phyloP scores from a whole-genome alignment of 208 protist species.

The Jaenimonas drosophilae region DNA sequence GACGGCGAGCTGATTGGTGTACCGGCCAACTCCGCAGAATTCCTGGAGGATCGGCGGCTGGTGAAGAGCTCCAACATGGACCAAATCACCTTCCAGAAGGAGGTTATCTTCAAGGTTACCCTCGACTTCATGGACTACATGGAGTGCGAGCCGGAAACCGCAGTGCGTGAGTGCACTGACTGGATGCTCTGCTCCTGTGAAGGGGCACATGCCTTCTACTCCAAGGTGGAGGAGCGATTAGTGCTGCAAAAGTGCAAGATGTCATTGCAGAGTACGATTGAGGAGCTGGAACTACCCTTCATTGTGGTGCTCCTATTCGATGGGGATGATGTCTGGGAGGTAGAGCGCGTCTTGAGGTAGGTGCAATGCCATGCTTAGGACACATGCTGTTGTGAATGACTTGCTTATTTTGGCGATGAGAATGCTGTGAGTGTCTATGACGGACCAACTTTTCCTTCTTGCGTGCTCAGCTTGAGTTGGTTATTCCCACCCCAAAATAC shows the following conservation, averaged over 20 bases:
- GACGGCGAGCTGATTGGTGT: constrained; percentile 17
- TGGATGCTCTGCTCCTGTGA: constrained; percentile 64
- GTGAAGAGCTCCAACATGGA: constrained; percentile 24
- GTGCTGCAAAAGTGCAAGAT: constrained; percentile 57
- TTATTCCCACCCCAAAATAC: no score
- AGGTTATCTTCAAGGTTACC: constrained; percentile 23
- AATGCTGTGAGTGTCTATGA: no score
- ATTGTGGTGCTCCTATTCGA: constrained; percentile 33
- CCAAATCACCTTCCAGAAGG: constrained; percentile 16
- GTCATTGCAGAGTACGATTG: constrained; percentile 54
- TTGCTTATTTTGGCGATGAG: no score
- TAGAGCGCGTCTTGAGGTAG: constrained; percentile 49
- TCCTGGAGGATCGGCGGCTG: constrained; percentile 41
- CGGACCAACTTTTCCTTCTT: no score
- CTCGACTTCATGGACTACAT: constrained; percentile 25
- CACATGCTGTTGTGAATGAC: neutral
- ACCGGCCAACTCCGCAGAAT: constrained; percentile 23
- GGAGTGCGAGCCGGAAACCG: constrained; percentile 48
- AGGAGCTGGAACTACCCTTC: constrained; percentile 37
- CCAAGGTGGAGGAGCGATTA: constrained; percentile 56
- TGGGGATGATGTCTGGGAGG: constrained; percentile 45
- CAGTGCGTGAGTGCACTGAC: constrained; percentile 72
- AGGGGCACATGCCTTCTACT: constrained; percentile 59
- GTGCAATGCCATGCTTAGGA: neutral
- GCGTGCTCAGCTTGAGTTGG: no score